Evolutionary conservation across 2,329 filamentous ascomycete genomes (phyloP), one percentile per base, ranked within the genome.

Genomic region (Hymenoscyphus fraxineus): DNA sequence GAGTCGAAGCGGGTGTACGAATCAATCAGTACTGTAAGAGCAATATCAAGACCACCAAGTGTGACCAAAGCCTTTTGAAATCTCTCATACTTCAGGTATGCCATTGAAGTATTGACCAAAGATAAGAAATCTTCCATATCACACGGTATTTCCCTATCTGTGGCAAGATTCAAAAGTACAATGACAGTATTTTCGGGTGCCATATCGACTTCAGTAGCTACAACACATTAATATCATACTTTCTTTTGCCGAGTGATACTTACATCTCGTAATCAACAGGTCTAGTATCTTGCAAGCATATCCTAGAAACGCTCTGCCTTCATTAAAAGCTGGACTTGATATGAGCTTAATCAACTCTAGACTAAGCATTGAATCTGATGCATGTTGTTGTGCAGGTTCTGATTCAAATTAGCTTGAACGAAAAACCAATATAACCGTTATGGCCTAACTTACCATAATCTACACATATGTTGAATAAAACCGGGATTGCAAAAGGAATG

Each of bases 391-490:
- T 16, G 85, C 84, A 67, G 74, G 73, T 68, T 73, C 85, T 88
- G 62, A 19, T 19, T 12, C 2, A 57, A 35, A 59, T 66, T 31
- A 58, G 15, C 35, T 75, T 55, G 75, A 71, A 58, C 22, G 35
- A 31, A 3, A 19, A 7, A 22, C 19, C 44, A 47, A n/a, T 1
- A n/a, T 4, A 31, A 5, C 4, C 9, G 19, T 19, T 13, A 9
- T 57, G 31, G 12, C n/a, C 22, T 40, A 56, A 54, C 80, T 76
- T 73, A 88, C 85, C 84, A 71, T 87, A 88, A 72, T 89, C 86
- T 15, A 88, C 80, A 62, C 85, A 81, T 58, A 87, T 79, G 70
- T 89, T 89, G 74, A 83, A 87, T 3, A 88, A 75, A 7, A 88
- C 86, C 0, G 85, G 83, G 51, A 88, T 80, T 41, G 80, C 79